A percentile compares a stretch with the other conserved stretches of the same genome.
Evolutionary conservation across 768 basidiomycete species (phyloP).

Genomic region (Pleurotus djamor): DNA sequence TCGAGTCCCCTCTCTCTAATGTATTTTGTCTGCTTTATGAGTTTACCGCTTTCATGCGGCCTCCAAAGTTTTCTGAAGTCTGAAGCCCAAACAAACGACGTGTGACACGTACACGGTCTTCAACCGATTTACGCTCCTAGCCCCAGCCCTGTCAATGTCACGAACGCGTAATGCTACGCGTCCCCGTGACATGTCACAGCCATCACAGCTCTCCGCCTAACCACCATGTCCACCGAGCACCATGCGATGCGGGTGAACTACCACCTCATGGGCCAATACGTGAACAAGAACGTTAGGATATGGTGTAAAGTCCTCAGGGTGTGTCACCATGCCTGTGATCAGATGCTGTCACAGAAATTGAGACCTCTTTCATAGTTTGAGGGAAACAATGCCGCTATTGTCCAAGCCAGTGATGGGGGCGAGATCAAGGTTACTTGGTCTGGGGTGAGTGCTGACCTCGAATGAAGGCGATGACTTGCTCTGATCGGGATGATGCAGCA

Average conservation of each 20-base stretch:
- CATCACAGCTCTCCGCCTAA: no score
- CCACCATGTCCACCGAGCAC: conserved; percentile 13
- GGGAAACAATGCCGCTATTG: conserved; percentile 42
- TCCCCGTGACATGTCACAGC: no score
- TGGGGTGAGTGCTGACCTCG: conserved; percentile 27
- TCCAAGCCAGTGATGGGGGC: conserved; percentile 67
- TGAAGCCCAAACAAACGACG: no score
- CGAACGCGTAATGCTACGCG: no score
- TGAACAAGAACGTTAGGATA: conserved; percentile 56
- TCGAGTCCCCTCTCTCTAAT: no score
- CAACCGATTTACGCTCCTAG: no score
- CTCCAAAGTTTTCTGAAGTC: no score
- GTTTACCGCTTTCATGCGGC: no score
- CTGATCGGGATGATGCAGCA: conserved; percentile 28
- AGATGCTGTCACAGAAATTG: not conserved
- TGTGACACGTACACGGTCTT: no score
- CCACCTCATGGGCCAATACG: conserved; percentile 47
- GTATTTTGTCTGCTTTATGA: no score
- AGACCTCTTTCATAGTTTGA: conserved; percentile 26
- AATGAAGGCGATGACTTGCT: not conserved
- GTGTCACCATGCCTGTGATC: not conserved
- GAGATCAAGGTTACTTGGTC: conserved; percentile 48
- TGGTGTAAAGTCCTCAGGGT: conserved; percentile 62
- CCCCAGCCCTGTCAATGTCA: no score
- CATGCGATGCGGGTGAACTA: conserved; percentile 59